phyloP scores from a whole-genome alignment of 768 basidiomycete genomes.

The Mycena indigotica region DNA sequence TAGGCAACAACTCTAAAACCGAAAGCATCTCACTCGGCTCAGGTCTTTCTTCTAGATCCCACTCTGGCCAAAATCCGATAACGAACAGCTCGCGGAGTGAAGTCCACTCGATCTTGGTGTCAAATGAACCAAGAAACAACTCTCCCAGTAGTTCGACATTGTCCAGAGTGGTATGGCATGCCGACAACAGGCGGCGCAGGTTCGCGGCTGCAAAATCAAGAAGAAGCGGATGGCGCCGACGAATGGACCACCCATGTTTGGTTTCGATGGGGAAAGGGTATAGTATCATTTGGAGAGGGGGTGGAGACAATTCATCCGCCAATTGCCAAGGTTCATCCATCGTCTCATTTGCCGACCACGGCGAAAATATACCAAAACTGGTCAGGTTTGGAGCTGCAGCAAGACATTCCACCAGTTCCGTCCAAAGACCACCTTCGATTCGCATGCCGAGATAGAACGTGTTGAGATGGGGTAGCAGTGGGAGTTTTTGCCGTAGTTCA shows the following conservation, averaged over 20 bases:
- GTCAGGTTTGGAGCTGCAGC: not conserved
- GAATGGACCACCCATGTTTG: not conserved
- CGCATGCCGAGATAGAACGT: not conserved
- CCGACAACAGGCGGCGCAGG: not conserved
- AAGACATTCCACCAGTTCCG: not conserved
- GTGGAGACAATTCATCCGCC: not conserved
- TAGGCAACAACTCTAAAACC: not conserved
- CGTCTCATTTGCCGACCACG: not conserved
- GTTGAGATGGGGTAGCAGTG: not conserved
- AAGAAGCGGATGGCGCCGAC: not conserved
- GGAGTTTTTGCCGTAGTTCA: not conserved
- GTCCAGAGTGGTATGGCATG: not conserved
- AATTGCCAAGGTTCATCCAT: not conserved
- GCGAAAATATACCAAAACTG: not conserved
- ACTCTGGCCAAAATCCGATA: not conserved
- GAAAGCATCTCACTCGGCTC: too few species aligned
- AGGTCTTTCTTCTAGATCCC: too few species aligned
- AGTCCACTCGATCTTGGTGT: not conserved
- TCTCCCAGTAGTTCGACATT: not conserved
- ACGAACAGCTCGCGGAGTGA: not conserved
- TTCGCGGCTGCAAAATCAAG: not conserved
- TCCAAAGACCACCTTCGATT: not conserved
- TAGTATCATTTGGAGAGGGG: not conserved
- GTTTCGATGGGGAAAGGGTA: not conserved
- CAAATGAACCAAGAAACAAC: not conserved